Base-by-base conservation (phyloP, 78 protist genomes). In the Dictyostelium brefeldianum region DNA sequence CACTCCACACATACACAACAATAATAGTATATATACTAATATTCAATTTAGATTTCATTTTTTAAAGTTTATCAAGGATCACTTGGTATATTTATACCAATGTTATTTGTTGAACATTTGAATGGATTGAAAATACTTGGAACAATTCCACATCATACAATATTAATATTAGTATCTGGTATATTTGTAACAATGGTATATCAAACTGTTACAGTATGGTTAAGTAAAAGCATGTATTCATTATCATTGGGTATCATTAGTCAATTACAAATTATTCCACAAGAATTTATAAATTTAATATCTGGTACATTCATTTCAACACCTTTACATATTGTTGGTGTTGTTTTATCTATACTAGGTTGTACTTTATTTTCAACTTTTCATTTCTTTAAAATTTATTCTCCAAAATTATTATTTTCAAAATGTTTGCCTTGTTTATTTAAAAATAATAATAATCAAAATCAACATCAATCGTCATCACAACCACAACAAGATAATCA, bases 241-340 rank as follows among this genome's bases (percentile, higher is more conserved):
- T 74, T 75, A 20, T 74, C 91, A 5, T 74, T 84, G 73, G 91
- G 91, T 36, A 64, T 74, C 7, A 74, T 84, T 22, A 57, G 70
- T 56, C 91, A 84, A 57, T 31, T 84, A 6, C 78, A 65, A 31
- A 84, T 84, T 71, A 57, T 84, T n/a, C 91, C 91, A 41, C 91
- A 84, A 57, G 46, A 31, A 7, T 57, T 84, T 36, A 36, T 84
- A 27, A 71, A 79, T 14, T 57, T 84, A 18, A 80, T 43, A 6
- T 14, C 43, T 18, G 77, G 64, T 57, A 31, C 12, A 22, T 84
- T 84, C 25, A 17, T n/a, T 17, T 46, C 48, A 15, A 46, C 78
- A 41, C 56, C 83, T 48, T 20, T 84, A 25, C 91, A 77, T 27
- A 84, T 84, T 25, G 74, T 54, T 57, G 91, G 91, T 70, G 70